phyloP scores from a whole-genome alignment of 352 stramenopile genomes.

The Stephanocyclus meneghinianus region DNA sequence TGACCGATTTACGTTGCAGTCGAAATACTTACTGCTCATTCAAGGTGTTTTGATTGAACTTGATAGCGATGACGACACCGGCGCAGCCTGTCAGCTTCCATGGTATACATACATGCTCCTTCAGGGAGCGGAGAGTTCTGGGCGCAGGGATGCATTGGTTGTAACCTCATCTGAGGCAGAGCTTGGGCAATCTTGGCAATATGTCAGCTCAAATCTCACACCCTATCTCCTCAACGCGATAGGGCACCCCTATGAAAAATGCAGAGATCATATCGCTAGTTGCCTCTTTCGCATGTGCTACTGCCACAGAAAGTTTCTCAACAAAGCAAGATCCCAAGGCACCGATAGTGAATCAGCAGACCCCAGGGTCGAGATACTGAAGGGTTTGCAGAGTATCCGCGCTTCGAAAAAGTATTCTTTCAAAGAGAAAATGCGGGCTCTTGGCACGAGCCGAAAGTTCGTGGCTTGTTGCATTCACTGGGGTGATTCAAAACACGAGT shows the following conservation, averaged over 20 bases:
- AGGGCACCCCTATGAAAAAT: slow-evolving; percentile 82
- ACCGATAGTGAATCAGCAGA: slow-evolving; percentile 28
- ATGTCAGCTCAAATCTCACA: slow-evolving; percentile 68
- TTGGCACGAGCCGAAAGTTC: slow-evolving; percentile 79
- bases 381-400: slow-evolving; percentile 57
- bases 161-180: slow-evolving; percentile 30
- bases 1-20: slow-evolving; percentile 60
- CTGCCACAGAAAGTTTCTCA: slow-evolving; percentile 73
- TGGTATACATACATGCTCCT: slow-evolving; percentile 37
- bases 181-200: slow-evolving; percentile 64
- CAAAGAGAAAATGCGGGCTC: slow-evolving; percentile 68
- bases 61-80: slow-evolving; percentile 54
- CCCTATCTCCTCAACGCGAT: slow-evolving; percentile 70
- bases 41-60: slow-evolving; percentile 57
- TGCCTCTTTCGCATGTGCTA: slow-evolving; percentile 80
- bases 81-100: slow-evolving; percentile 34
- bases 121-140: slow-evolving; percentile 6
- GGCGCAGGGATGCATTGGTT: slow-evolving; percentile 2
- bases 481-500: slow-evolving; percentile 79
- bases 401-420: slow-evolving; percentile 54
- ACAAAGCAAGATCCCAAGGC: slow-evolving; percentile 39
- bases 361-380: slow-evolving; percentile 65
- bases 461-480: slow-evolving; percentile 79
- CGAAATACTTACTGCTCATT: slow-evolving; percentile 55
- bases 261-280: slow-evolving; percentile 79